These are phyloP conservation scores for Amphirosellinia nigrospora DNA, from an alignment of 495 filamentous ascomycete species.

Conservation along the genomic window DNA sequence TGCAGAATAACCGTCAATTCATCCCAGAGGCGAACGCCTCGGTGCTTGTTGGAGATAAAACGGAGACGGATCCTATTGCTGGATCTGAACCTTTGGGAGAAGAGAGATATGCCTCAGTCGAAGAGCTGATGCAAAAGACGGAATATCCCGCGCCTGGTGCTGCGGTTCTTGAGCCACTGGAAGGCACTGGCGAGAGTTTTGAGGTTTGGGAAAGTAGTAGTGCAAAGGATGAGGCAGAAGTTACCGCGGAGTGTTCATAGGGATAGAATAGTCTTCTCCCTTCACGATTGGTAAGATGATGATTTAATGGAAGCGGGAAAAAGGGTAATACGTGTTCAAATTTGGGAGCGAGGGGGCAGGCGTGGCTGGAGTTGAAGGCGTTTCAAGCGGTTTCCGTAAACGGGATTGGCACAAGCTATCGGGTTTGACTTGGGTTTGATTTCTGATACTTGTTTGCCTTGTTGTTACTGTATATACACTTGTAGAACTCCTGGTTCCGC, in stretches of 20 bases:
- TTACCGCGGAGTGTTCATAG: constrained; percentile 24
- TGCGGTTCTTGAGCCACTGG: constrained; percentile 55
- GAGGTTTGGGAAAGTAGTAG: constrained; percentile 72
- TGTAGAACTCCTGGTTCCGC: not conserved
- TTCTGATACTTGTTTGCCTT: constrained; percentile 10
- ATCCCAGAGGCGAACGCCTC: constrained; percentile 38
- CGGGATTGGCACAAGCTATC: constrained; percentile 20
- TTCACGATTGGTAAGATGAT: not conserved
- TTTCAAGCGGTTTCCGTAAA: constrained; percentile 12
- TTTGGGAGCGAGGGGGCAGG: constrained; percentile 15
- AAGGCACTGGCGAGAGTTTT: constrained; percentile 59
- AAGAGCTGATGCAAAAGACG: constrained; percentile 56
- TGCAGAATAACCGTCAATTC: constrained; percentile 36
- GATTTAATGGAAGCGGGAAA: not conserved
- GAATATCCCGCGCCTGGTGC: constrained; percentile 46
- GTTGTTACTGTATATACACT: constrained; percentile 30
- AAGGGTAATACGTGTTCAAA: constrained; percentile 33
- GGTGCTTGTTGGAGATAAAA: constrained; percentile 38
- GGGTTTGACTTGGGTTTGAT: not conserved
- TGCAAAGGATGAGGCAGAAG: constrained; percentile 54
- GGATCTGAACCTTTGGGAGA: constrained; percentile 16
- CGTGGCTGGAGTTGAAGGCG: constrained; percentile 10
- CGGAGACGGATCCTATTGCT: not conserved
- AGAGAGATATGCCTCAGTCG: constrained; percentile 41
- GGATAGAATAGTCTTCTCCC: not conserved